Base-by-base conservation (phyloP, 108 stramenopile genomes). In the Discostella pseudostelligera region DNA sequence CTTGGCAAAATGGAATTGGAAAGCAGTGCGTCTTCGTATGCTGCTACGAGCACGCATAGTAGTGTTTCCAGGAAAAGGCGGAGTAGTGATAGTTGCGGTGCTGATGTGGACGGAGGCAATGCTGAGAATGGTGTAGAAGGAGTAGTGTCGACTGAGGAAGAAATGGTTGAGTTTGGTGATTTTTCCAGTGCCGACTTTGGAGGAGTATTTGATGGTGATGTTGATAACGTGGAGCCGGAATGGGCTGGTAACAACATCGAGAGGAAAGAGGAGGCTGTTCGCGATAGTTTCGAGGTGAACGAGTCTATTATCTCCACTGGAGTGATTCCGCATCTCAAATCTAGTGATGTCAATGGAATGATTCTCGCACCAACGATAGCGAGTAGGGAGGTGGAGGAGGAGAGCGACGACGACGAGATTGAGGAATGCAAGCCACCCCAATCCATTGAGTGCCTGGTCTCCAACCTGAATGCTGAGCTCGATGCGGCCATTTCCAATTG, bases 1-100 rank as follows among this genome's bases (percentile, higher is more conserved):
- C 20, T 75, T 49, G 74, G 59, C 14, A 62, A 56, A 66, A 56
- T 75, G 61, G 74, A 75, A 60, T 39, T 75, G 36, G 74, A 75
- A 47, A 65, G 65, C 43, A 32, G 32, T 32, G 32, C 32, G 5
- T 39, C 62, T 22, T 62, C 62, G 62, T 62, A 22, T 20, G 44
- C 14, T 56, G 14, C 39, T 53, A 11, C 24, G 39, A 7, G 4
- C 5, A 32, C 32, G 3, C 5, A 32, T 32, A 32, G 32, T 32
- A 4, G 32, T 32, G 32, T 32, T 5, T 51, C 37, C 16, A 61
- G 53, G 32, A 51, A 17, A 53, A 53, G 56, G 45, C n/a, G 29
- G 1, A 20, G 32, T 43, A 51, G 39, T 59, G 46, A 19, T 13
- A 17, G 32, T 22, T 26, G 44, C 22, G 45, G 46, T 0, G n/a